Evolutionary conservation across 169 alveolate genomes (phyloP).

Genomic region (Babesia ovata): DNA sequence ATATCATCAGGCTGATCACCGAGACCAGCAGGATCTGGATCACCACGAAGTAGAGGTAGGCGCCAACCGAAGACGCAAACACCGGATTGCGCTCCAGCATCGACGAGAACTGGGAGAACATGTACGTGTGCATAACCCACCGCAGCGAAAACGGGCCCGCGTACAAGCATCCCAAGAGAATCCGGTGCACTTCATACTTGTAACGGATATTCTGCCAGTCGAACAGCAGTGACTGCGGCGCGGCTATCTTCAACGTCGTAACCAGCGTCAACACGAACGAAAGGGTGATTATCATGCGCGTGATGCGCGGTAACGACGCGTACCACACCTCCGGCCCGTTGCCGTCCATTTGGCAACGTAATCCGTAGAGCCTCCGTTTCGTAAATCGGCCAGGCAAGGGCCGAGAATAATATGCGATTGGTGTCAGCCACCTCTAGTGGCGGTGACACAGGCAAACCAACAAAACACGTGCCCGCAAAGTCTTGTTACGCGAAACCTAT

Average conservation of each 20-base stretch:
- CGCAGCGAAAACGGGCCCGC: conserved; percentile 86
- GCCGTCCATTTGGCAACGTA: conserved; percentile 50
- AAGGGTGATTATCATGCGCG: conserved; percentile 79
- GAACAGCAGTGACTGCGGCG: conserved; percentile 75
- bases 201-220: conserved; percentile 80
- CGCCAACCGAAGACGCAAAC: conserved; percentile 74
- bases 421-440: too few species aligned
- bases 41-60: conserved; percentile 81
- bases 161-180: conserved; percentile 78
- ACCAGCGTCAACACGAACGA: conserved; percentile 76
- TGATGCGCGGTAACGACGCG: conserved; percentile 81
- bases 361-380: too few species aligned
- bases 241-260: conserved; percentile 73
- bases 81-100: conserved; percentile 77
- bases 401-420: too few species aligned
- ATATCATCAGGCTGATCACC: conserved; percentile 71
- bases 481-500: too few species aligned
- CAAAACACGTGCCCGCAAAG: too few species aligned
- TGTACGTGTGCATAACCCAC: conserved; percentile 82
- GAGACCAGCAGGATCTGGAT: conserved; percentile 75
- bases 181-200: conserved; percentile 82
- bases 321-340: conserved; percentile 85
- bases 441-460: too few species aligned
- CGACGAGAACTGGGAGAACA: conserved; percentile 82
- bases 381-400: too few species aligned